These are phyloP conservation scores for Avena atlantica DNA, from an alignment of 176 grass and related monocot genomes.

Conservation along the genomic window DNA sequence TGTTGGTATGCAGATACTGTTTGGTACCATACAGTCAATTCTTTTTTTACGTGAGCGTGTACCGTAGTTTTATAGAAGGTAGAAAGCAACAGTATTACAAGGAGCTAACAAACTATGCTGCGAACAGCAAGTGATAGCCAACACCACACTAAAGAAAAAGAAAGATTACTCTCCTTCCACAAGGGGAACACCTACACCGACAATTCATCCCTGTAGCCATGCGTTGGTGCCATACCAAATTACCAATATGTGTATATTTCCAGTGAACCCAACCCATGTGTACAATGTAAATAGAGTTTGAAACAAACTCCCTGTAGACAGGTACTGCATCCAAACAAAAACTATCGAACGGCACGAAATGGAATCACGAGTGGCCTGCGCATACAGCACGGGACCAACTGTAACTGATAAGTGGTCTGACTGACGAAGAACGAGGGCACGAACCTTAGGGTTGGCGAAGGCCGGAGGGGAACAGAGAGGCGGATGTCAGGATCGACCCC, in stretches of 20 bases:
- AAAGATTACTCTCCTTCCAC: no score
- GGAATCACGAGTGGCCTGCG: background rate
- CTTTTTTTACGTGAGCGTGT: no score
- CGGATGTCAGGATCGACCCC: background rate
- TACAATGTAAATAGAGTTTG: background rate
- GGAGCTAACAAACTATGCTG: no score
- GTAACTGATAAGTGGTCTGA: slow-evolving; percentile 20
- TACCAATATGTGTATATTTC: background rate
- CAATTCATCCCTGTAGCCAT: background rate
- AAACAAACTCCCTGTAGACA: background rate
- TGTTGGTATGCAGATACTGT: background rate
- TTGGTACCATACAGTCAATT: background rate
- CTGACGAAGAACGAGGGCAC: background rate
- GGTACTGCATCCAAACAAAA: background rate
- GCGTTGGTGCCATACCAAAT: background rate
- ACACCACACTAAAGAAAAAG: no score
- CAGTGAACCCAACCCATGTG: background rate
- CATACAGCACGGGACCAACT: background rate
- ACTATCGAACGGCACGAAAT: background rate
- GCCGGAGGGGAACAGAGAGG: slow-evolving; percentile 36
- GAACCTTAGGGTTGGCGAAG: slow-evolving; percentile 56
- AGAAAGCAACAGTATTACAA: no score
- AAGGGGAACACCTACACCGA: no score
- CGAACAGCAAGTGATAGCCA: no score
- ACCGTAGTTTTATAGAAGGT: no score